A percentile compares a stretch with the other conserved stretches of the same genome.
Evolutionary conservation across 2,329 filamentous ascomycete species (phyloP).

Genomic region (Fusarium nurragi): DNA sequence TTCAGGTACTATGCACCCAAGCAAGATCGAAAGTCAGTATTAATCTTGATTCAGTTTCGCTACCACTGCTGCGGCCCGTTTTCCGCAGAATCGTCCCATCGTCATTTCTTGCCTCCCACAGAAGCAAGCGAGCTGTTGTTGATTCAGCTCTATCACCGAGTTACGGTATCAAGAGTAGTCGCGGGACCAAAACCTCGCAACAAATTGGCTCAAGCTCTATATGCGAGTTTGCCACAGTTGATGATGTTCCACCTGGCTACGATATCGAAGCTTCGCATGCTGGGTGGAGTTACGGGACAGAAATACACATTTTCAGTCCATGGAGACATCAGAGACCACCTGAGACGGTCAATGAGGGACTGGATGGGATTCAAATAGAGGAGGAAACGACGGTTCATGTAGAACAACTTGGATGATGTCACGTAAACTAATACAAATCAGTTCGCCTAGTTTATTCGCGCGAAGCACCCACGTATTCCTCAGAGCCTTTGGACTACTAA

Average conservation of each 20-base stretch:
- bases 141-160: not conserved
- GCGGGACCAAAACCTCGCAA: not conserved
- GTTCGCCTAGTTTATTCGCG: not conserved
- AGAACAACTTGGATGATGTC: not conserved
- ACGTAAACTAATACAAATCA: slow-evolving; percentile 6
- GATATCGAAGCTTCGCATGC: slow-evolving; percentile 20
- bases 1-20: slow-evolving; percentile 26
- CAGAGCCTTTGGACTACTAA: not conserved
- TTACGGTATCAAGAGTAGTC: slow-evolving; percentile 2
- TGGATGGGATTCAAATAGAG: slow-evolving; percentile 17
- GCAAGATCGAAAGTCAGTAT: fast-evolving
- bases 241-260: slow-evolving; percentile 13
- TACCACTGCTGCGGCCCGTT: slow-evolving; percentile 32
- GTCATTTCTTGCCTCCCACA: slow-evolving; percentile 16
- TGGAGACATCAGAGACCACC: slow-evolving; percentile 14
- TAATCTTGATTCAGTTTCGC: slow-evolving; percentile 11
- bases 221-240: slow-evolving; percentile 8
- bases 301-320: slow-evolving; percentile 16
- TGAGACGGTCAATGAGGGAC: not conserved
- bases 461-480: too few relatives aligned
- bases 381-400: slow-evolving; percentile 23
- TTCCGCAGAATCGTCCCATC: slow-evolving; percentile 16
- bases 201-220: slow-evolving; percentile 17
- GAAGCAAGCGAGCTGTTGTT: not conserved
- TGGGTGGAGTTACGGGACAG: slow-evolving; percentile 22